Conservation (phyloP, 768 basidiomycete species). For the Tylopilus subfusipes region DNA sequence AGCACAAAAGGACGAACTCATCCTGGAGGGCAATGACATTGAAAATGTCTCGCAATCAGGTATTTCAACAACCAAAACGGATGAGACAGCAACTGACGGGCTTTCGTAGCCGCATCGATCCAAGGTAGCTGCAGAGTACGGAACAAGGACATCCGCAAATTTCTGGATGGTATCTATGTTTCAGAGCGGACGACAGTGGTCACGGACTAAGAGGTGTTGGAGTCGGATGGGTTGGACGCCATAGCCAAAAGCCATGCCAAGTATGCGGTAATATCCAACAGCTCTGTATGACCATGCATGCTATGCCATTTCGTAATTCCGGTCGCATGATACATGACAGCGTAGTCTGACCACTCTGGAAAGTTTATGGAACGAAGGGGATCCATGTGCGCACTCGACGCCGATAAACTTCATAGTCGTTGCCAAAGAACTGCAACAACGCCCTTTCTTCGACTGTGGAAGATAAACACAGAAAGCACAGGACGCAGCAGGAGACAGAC, state of each 20-base stretch:
- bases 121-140: constrained; percentile 95
- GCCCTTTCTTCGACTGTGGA: constrained; percentile 73
- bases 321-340: background rate
- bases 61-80: constrained; percentile 27
- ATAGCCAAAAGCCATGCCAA: constrained; percentile 16
- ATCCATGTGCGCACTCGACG: constrained; percentile 79
- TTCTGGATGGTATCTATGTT: constrained; percentile 92
- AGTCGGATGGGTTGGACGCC: constrained; percentile 8
- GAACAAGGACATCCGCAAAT: constrained; percentile 99
- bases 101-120: constrained; percentile 78
- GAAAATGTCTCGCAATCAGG: constrained; percentile 97
- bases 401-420: constrained; percentile 78
- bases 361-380: constrained; percentile 68
- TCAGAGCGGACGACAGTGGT: constrained; percentile 68
- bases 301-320: constrained; percentile 14
- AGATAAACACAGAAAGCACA: constrained; percentile 3
- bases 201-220: constrained; percentile 37
- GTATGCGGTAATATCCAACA: constrained; percentile 21
- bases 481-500: constrained; percentile 44
- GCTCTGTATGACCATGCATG: constrained; percentile 28
- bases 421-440: constrained; percentile 84
- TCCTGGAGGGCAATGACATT: constrained; percentile 92
- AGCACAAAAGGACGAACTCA: constrained; percentile 91
- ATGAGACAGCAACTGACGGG: constrained; percentile 6
- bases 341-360: background rate